A percentile compares a stretch with the other conserved stretches of the same genome.
Evolutionary conservation across 108 stramenopile species (phyloP).

Genomic region (Pelagomonas calceolata): DNA sequence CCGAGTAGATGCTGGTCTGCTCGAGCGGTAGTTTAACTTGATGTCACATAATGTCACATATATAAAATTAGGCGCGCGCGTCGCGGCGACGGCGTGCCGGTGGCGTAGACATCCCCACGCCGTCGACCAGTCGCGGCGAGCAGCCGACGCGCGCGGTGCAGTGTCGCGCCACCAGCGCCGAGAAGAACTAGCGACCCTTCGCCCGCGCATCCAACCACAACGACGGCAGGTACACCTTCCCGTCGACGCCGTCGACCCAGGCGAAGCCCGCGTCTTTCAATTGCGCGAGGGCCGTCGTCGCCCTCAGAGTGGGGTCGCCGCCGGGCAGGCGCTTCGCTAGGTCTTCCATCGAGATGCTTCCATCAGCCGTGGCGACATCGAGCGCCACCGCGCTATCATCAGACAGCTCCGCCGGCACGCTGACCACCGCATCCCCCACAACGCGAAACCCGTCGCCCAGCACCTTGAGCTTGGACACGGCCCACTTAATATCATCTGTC

Average conservation of each 20-base stretch:
- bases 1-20: too few species aligned
- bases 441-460: slow-evolving; percentile 12
- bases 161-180: too few species aligned
- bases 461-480: slow-evolving; percentile 6
- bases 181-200: too few species aligned
- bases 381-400: slow-evolving; percentile 1
- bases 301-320: not conserved
- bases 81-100: too few species aligned
- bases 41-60: too few species aligned
- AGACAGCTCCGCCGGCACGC: slow-evolving; percentile 9
- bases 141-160: too few species aligned
- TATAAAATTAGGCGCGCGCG: too few species aligned
- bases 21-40: too few species aligned
- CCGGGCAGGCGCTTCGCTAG: not conserved
- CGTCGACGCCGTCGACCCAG: not conserved
- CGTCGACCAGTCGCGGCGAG: too few species aligned
- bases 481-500: slow-evolving; percentile 9
- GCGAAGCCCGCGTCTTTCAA: not conserved
- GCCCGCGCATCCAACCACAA: not conserved
- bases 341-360: not conserved
- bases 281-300: not conserved
- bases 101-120: too few species aligned
- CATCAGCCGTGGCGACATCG: not conserved
- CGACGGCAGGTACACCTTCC: not conserved
- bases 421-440: not conserved